A percentile compares a stretch with the other conserved stretches of the same genome.
Conservation (phyloP, 306 rosid species). For the Hippophae tibetana region DNA sequence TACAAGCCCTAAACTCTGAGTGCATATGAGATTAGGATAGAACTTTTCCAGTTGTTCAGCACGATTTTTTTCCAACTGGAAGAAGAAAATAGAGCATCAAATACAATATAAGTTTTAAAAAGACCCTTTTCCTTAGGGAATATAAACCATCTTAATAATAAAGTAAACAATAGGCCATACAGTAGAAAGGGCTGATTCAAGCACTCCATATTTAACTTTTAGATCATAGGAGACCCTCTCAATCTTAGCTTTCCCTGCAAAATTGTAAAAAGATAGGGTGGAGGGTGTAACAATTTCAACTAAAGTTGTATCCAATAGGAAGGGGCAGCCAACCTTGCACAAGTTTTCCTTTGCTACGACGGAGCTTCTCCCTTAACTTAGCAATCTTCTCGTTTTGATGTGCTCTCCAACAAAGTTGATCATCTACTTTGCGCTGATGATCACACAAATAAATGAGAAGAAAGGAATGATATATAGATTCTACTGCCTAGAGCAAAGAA, state of each 20-base stretch:
- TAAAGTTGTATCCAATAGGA: background rate
- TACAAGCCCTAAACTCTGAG: slow-evolving; percentile 89
- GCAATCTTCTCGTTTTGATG: slow-evolving; percentile 75
- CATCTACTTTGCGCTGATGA: slow-evolving; percentile 77
- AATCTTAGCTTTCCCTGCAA: slow-evolving; percentile 64
- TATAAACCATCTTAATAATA: slow-evolving; percentile 3
- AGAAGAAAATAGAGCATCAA: slow-evolving; percentile 20
- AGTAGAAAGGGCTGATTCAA: slow-evolving; percentile 65
- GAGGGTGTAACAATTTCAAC: slow-evolving; percentile 12
- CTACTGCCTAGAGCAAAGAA: slow-evolving; percentile 12
- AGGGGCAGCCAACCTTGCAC: slow-evolving; percentile 47
- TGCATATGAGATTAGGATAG: slow-evolving; percentile 81
- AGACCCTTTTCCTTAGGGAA: background rate
- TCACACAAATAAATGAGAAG: slow-evolving; percentile 18
- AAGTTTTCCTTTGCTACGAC: slow-evolving; percentile 41
- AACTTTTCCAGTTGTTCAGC: slow-evolving; percentile 77
- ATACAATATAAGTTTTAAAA: slow-evolving; percentile 5
- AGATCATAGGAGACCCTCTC: slow-evolving; percentile 47
- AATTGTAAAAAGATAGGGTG: slow-evolving; percentile 16
- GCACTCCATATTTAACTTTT: slow-evolving; percentile 57
- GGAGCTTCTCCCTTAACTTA: slow-evolving; percentile 65
- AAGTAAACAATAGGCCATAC: slow-evolving; percentile 29
- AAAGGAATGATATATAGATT: background rate
- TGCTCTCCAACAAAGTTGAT: slow-evolving; percentile 73
- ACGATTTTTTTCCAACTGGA: slow-evolving; percentile 76